Evolutionary conservation across 805 yeast species (phyloP).

Genomic region (Kluyveromyces aestuarii): DNA sequence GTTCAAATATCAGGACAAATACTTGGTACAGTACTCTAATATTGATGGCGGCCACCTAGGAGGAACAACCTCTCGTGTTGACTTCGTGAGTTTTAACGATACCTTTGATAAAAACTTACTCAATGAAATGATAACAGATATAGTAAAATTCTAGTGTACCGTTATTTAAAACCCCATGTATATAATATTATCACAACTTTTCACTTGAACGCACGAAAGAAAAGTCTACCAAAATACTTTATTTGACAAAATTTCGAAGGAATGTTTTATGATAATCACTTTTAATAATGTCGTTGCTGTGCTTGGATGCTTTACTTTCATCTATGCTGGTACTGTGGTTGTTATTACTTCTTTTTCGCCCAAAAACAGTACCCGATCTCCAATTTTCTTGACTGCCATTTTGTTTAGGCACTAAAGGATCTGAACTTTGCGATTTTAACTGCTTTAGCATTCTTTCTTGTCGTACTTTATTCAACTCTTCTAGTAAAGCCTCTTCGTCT

Average conservation of each 20-base stretch:
- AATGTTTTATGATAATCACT: conserved; percentile 36
- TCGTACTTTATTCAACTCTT: conserved; percentile 33
- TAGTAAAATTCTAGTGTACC: background rate
- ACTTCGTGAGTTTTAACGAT: conserved; percentile 18
- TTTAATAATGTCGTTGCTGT: conserved; percentile 29
- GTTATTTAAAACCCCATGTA: background rate
- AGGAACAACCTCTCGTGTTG: conserved; percentile 21
- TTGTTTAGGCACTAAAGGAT: conserved; percentile 6
- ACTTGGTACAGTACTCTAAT: conserved; percentile 24
- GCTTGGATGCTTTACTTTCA: conserved; percentile 4
- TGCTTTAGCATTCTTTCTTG: conserved; percentile 26
- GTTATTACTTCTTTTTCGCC: conserved; percentile 13
- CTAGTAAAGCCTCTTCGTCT: conserved; percentile 35
- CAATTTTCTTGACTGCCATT: conserved; percentile 6
- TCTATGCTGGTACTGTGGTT: background rate
- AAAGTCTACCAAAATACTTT: conserved; percentile 3
- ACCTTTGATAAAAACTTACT: conserved; percentile 3
- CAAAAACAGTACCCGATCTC: conserved; percentile 19
- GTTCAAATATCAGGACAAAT: conserved; percentile 21
- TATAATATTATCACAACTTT: background rate
- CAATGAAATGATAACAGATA: conserved; percentile 1
- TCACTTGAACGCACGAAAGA: background rate
- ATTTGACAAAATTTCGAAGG: conserved; percentile 32
- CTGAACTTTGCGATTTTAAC: conserved; percentile 16
- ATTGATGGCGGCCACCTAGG: conserved; percentile 21